phyloP scores from a whole-genome alignment of 2,329 filamentous ascomycete genomes.

The Talaromyces sp. region DNA sequence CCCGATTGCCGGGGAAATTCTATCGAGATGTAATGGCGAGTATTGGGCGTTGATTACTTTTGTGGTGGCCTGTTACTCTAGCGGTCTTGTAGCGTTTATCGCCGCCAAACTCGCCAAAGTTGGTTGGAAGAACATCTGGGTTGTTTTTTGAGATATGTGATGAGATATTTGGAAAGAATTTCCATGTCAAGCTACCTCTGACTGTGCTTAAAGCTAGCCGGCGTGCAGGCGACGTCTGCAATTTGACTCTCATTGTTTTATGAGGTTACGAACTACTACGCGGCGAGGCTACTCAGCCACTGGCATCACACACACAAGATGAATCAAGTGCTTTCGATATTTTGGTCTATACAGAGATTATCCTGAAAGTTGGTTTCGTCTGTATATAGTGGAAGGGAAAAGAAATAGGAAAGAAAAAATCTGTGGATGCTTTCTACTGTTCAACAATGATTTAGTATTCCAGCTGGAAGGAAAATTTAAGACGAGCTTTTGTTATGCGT shows the following conservation, averaged over 20 bases:
- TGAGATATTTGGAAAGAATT: neutral
- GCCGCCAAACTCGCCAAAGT: conserved; percentile 57
- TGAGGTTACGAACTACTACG: neutral
- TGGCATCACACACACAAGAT: neutral
- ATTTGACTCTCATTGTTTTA: neutral
- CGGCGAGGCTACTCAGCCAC: neutral
- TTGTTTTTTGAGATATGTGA: conserved; percentile 24
- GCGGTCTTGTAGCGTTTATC: conserved; percentile 52
- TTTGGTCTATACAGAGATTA: neutral
- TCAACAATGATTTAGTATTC: neutral
- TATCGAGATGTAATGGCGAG: conserved; percentile 53
- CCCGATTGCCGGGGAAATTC: conserved; percentile 64
- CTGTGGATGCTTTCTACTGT: neutral
- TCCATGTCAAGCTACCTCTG: neutral
- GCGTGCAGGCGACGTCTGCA: neutral
- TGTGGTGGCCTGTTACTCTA: conserved; percentile 59
- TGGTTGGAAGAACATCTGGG: conserved; percentile 49
- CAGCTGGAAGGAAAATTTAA: neutral
- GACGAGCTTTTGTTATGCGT: neutral
- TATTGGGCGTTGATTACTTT: conserved; percentile 66
- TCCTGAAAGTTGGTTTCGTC: neutral
- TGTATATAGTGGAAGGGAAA: neutral
- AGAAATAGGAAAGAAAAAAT: neutral
- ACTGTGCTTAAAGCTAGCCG: neutral
- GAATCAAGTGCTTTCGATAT: neutral